These are phyloP conservation scores for Saccharomycopsis capsularis DNA, from an alignment of 805 yeast species.

Conservation along the genomic window DNA sequence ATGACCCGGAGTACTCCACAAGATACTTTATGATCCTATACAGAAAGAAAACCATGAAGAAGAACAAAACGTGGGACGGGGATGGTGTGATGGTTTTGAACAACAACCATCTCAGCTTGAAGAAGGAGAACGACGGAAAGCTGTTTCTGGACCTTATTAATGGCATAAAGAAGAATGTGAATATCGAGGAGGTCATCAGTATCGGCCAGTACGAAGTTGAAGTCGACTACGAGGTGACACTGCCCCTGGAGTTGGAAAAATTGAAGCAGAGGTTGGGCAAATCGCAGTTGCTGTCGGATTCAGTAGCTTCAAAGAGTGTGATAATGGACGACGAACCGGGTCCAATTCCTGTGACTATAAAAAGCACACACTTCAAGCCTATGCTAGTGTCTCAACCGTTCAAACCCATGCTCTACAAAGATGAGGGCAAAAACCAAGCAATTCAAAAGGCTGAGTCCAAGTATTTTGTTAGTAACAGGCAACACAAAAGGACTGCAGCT, in stretches of 20 bases:
- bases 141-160: background rate
- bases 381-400: too few species aligned
- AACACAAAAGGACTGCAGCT: background rate
- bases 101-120: slow-evolving; percentile 23
- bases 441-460: background rate
- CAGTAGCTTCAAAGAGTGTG: background rate
- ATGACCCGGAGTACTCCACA: background rate
- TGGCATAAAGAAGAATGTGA: slow-evolving; percentile 5
- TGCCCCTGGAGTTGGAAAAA: slow-evolving; percentile 15
- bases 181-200: slow-evolving; percentile 26
- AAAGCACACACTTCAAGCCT: too few species aligned
- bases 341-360: background rate
- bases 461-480: slow-evolving; percentile 14
- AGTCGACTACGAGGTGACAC: slow-evolving; percentile 41
- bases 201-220: slow-evolving; percentile 60
- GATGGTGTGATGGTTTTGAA: slow-evolving; percentile 51
- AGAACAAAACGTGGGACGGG: slow-evolving; percentile 92
- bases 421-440: background rate
- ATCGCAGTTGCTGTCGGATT: background rate
- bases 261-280: background rate
- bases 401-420: background rate
- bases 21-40: slow-evolving; percentile 41
- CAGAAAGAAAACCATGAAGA: slow-evolving; percentile 66
- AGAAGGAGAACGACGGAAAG: background rate
- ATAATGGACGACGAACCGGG: background rate